Evolutionary conservation across 768 basidiomycete genomes (phyloP).

Genomic region (Rhizopogon rudus): DNA sequence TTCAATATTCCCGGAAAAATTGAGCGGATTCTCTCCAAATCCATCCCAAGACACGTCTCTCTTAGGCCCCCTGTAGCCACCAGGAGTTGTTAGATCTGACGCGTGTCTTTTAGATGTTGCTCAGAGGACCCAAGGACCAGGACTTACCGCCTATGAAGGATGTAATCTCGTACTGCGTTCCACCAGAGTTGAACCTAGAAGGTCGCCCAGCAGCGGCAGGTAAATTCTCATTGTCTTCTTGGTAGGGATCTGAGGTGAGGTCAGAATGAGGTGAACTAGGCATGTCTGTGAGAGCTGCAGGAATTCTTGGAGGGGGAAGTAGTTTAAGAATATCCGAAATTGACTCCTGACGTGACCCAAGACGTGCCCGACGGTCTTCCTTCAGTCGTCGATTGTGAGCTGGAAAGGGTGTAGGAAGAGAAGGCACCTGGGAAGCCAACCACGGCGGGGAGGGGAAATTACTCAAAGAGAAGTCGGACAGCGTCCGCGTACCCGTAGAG

Average conservation of each 20-base stretch:
- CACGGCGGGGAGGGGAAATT: constrained; percentile 63
- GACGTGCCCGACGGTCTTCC: constrained; percentile 16
- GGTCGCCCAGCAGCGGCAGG: constrained; percentile 10
- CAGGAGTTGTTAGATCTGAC: constrained; percentile 31
- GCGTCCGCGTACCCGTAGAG: constrained; percentile 24
- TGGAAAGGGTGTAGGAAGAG: constrained; percentile 12
- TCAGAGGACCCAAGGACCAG: not conserved
- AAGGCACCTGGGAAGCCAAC: constrained; percentile 13
- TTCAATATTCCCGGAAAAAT: not conserved
- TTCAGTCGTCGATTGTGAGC: constrained; percentile 14
- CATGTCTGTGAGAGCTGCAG: constrained; percentile 17
- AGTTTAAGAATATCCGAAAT: not conserved
- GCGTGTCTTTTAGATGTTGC: not conserved
- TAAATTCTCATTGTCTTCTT: constrained; percentile 9
- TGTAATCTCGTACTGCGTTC: constrained; percentile 65
- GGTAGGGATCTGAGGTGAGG: constrained; percentile 12
- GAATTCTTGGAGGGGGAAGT: constrained; percentile 17
- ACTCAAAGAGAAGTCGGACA: constrained; percentile 62
- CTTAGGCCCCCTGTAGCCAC: constrained; percentile 7
- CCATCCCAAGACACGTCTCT: constrained; percentile 4
- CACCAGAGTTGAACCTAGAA: constrained; percentile 35
- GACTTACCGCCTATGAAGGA: constrained; percentile 59
- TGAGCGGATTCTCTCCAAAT: constrained; percentile 3
- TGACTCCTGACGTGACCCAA: not conserved
- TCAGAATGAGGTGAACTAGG: constrained; percentile 11